phyloP scores from a whole-genome alignment of 768 basidiomycete genomes.

The Exidia glandulosa region DNA sequence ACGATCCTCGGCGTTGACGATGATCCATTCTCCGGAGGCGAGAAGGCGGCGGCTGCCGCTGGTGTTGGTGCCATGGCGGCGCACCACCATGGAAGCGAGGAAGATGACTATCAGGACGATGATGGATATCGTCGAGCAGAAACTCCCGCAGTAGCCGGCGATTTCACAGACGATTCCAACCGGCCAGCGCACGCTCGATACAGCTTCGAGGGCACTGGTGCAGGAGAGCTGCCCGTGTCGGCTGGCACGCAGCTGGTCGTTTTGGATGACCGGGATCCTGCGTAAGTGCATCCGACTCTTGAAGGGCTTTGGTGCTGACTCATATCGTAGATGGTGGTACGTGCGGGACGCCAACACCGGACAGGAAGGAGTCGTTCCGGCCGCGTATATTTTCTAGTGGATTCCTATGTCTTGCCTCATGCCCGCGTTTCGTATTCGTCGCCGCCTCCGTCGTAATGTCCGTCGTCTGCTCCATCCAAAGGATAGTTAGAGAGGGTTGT shows the following conservation, averaged over 20 bases:
- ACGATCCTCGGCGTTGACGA: slow-evolving; percentile 55
- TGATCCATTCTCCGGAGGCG: slow-evolving; percentile 27
- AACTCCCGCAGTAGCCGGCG: slow-evolving; percentile 60
- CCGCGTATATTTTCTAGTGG: slow-evolving; percentile 72
- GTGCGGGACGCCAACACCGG: slow-evolving; percentile 71
- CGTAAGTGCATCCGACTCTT: slow-evolving; percentile 36
- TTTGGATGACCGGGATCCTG: slow-evolving; percentile 68
- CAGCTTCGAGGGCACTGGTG: slow-evolving; percentile 68
- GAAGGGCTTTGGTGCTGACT: slow-evolving; percentile 3
- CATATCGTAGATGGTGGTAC: slow-evolving; percentile 75
- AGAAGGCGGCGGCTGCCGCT: slow-evolving; percentile 24
- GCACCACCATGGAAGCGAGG: slow-evolving; percentile 40
- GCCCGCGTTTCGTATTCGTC: no score
- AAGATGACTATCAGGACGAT: slow-evolving; percentile 43
- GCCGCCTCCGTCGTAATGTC: background rate
- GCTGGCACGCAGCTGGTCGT: slow-evolving; percentile 65
- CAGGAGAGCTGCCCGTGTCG: slow-evolving; percentile 63
- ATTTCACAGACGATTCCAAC: slow-evolving; percentile 38
- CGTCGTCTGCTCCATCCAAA: background rate
- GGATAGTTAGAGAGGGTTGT: background rate
- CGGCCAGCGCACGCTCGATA: slow-evolving; percentile 73
- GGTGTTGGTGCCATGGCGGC: slow-evolving; percentile 18
- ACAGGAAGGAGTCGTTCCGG: slow-evolving; percentile 82
- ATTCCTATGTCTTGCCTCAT: background rate
- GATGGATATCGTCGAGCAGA: slow-evolving; percentile 72